These are phyloP conservation scores for Talaromyces nanjingensis DNA, from an alignment of 495 filamentous ascomycete genomes.

Conservation along the genomic window DNA sequence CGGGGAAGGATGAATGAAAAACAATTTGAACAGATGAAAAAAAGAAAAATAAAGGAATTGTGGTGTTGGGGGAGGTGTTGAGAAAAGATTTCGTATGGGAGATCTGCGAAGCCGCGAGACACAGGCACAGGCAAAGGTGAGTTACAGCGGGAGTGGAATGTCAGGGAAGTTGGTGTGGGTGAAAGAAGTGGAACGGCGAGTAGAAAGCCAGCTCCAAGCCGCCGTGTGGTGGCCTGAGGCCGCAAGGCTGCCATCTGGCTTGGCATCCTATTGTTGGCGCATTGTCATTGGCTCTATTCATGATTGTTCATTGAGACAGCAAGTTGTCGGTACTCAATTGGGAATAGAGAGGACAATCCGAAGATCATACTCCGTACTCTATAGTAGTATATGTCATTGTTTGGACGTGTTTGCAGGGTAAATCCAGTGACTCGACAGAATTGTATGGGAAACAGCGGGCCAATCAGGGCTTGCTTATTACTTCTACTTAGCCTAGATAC, in stretches of 20 bases:
- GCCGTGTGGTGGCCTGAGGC: constrained; percentile 22
- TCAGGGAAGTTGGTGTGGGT: constrained; percentile 18
- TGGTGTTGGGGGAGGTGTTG: constrained; percentile 16
- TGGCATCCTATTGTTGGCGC: constrained; percentile 8
- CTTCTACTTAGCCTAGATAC: background rate
- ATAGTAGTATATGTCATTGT: background rate
- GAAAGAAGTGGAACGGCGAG: constrained; percentile 18
- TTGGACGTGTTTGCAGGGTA: background rate
- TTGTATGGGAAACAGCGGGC: background rate
- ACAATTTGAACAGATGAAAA: constrained; percentile 23
- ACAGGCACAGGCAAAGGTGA: constrained; percentile 17
- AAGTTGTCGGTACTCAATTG: background rate
- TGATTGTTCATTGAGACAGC: background rate
- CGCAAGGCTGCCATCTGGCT: constrained; percentile 15
- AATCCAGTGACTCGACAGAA: background rate
- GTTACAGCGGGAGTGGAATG: constrained; percentile 15
- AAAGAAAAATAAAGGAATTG: constrained; percentile 19
- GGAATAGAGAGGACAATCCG: background rate
- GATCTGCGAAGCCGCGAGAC: constrained; percentile 10
- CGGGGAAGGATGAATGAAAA: constrained; percentile 20
- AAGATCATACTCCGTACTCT: background rate
- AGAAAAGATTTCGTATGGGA: constrained; percentile 2
- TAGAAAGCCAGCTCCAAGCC: constrained; percentile 25
- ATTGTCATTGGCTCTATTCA: background rate
- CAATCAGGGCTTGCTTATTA: constrained; percentile 4